Evolutionary conservation across 306 rosid species (phyloP), one percentile per base, ranked within the genome.

Genomic region (Trichosanthes cucumerina): DNA sequence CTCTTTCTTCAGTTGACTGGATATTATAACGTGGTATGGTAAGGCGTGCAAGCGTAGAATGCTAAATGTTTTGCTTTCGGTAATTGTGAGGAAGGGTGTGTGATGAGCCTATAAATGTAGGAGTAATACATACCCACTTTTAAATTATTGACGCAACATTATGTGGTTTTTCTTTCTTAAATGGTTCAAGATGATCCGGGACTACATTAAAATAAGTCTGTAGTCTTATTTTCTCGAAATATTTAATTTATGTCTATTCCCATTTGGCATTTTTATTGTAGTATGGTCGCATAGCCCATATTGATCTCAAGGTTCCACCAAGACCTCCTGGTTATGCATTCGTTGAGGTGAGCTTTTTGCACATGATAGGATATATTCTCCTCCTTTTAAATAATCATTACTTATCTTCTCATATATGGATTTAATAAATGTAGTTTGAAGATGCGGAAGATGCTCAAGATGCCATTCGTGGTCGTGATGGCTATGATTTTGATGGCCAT

Each of bases 241-340:
- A 59, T 13, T 36, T 52, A 9, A 33, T 58, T 4, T 21, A n/a
- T 16, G 7, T 70, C 81, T 33, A 19, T 66, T 77, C 38, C 24
- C 78, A 18, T 52, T 76, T 58, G 68, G 58, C 50, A 46, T 78
- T 81, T 58, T 24, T 33, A 46, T 62, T 36, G 79, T 87, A 96
- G 99, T 96, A 91, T 85, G 99, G 98, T 68, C 97, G 87, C 81
- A 89, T 96, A 75, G 87, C 93, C 5, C 96, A 96, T 77, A 90
- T 96, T 82, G 98, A 96, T 83, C 88, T 93, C 18, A 96, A 96
- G 89, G 99, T 96, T 49, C 99, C 99, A 7, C 99, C 99, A 23
- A 96, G 98, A 80, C 99, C 99, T 36, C 99, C 99, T 26, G 99
- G 98, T 71, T 96, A 96, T 81, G 99, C 99, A 60, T 96, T 96